Conservation (phyloP, 2,329 filamentous ascomycete genomes). For the Kalmusia sp. region DNA sequence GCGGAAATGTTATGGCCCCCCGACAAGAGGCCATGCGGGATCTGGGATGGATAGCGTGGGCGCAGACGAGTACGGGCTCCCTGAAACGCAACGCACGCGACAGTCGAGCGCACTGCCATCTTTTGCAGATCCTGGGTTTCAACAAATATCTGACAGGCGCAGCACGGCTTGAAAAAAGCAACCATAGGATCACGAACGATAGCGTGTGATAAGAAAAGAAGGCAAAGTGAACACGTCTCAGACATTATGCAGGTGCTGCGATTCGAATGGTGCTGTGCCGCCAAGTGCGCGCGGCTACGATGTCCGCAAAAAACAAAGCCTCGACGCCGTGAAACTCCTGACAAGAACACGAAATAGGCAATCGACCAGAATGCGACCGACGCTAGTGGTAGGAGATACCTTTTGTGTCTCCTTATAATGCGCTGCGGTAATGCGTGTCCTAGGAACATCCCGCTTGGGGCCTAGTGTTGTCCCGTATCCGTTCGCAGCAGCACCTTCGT, state of each 20-base stretch:
- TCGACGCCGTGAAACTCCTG: constrained; percentile 3
- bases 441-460: too few species aligned
- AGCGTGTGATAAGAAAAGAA: not conserved
- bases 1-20: constrained; percentile 13
- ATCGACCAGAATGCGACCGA: not conserved
- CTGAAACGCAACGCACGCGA: constrained; percentile 6
- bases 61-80: constrained; percentile 1
- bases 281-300: not conserved
- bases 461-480: too few species aligned
- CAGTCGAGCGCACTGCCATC: not conserved
- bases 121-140: not conserved
- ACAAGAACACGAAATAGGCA: not conserved
- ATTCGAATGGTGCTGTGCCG: constrained; percentile 3
- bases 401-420: not conserved
- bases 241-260: not conserved
- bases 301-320: not conserved
- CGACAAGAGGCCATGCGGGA: not conserved
- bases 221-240: not conserved
- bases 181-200: not conserved
- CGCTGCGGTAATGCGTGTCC: not conserved
- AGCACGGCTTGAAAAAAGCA: not conserved
- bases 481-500: too few species aligned
- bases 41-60: not conserved
- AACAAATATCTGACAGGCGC: constrained; percentile 5
- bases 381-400: not conserved